Conservation (phyloP, 176 grass and related monocot species). For the Zoysia japonica region DNA sequence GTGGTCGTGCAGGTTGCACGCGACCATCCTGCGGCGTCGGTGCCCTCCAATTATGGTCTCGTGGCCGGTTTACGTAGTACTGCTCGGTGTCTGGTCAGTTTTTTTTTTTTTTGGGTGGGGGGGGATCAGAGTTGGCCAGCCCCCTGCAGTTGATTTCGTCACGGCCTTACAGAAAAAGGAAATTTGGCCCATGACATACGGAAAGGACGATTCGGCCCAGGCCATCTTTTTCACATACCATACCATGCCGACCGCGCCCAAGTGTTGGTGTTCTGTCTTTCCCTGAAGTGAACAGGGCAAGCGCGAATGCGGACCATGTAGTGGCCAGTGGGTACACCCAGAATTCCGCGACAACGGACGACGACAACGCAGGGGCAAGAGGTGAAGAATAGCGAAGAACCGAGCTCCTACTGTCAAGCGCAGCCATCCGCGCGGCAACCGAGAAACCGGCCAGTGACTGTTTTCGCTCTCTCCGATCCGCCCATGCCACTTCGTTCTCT, state of each 20-base stretch:
- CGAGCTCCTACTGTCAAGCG: conserved; percentile 35
- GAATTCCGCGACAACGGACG: neutral
- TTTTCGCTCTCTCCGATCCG: neutral
- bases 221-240: neutral
- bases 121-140: no score
- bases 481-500: conserved; percentile 33
- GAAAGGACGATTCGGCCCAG: neutral
- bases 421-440: conserved; percentile 22
- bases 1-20: no score
- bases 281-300: neutral
- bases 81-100: no score
- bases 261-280: neutral
- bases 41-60: no score
- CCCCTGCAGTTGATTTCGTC: neutral
- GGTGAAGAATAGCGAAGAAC: neutral
- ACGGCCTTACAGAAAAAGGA: neutral
- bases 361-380: conserved; percentile 20
- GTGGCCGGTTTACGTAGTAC: no score
- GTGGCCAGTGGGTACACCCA: no score
- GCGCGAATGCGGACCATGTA: neutral
- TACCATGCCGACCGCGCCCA: neutral
- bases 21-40: no score
- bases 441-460: conserved; percentile 6
- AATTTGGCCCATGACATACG: neutral
- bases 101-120: no score